Base-by-base conservation (phyloP, 2,329 filamentous ascomycete species). In the Arthrinium puccinioides region DNA sequence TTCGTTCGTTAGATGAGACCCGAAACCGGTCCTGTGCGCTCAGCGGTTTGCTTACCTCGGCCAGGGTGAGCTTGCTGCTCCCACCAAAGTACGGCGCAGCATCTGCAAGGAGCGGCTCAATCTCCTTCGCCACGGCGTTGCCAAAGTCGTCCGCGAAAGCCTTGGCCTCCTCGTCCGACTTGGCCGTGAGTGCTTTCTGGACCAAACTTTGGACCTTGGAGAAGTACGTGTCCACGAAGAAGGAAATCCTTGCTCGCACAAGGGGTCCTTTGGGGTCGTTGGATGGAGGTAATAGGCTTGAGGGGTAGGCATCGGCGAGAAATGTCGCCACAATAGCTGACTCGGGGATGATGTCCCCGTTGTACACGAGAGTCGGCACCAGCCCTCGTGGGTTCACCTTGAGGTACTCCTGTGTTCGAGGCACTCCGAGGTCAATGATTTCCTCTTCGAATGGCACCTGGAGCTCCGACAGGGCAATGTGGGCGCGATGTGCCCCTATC, bases 171-270 rank as follows among this genome's bases (percentile, higher is more conserved):
- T 14, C 30, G 13, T 24, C 31, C 9, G 21, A 24, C 13, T 9
- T 19, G 1, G 41, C 41, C 9, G 30, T 19, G 11, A 38, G 32
- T 3, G 36, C 26, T 16, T 28, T 29, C 9, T 31, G 32, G 6
- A 38, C 27, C 5, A 27, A 25, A 11, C 27, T 32, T 21, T 37
- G 30, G 28, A 32, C 39, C 38, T 43, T 43, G 25, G 8, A 16
- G 33, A 39, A 43, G 24, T 43, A 43, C 3, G 41, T 32, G 11
- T 43, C 41, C 13, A 38, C 38, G 21, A 43, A 43, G 21, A 43
- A 43, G 15, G 34, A 20, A 21, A 43, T 36, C 24, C 26, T 27
- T 9, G 41, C 41, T 10, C 41, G 38, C 9, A 15, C 21, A 16
- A 43, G 28, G 5, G 41, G 32, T 5, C 38, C 38, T 6, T 13